Percentiles rank a stretch among this genome's conserved stretches.
phyloP scores from a whole-genome alignment of 2,329 filamentous ascomycete genomes.

The Cladosporium cucumerinum region DNA sequence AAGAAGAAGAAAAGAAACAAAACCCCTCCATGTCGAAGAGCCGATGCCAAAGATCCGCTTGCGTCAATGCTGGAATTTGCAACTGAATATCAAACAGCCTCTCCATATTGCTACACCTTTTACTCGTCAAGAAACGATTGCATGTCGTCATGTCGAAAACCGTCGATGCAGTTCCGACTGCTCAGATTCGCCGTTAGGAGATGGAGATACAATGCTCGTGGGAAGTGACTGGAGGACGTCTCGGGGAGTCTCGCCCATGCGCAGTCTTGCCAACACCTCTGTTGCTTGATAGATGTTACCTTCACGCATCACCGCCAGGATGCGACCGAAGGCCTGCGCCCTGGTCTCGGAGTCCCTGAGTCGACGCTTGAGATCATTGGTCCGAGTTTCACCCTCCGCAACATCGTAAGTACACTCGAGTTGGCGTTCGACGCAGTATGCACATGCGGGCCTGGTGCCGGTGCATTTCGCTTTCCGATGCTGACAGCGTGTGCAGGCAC shows the following conservation, averaged over 20 bases:
- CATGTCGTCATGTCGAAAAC: not conserved
- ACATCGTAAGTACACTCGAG: not conserved
- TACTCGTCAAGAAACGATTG: not conserved
- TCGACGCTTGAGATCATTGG: not conserved
- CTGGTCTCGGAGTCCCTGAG: conserved; percentile 19
- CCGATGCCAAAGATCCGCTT: not conserved
- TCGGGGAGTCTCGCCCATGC: conserved; percentile 22
- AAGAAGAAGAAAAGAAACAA: not conserved
- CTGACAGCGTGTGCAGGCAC: not conserved
- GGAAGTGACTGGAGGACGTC: not conserved
- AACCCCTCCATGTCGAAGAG: not conserved
- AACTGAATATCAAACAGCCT: not conserved
- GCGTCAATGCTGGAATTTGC: not conserved
- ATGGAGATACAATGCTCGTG: not conserved
- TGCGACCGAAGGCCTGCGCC: conserved; percentile 17
- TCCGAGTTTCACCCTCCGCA: not conserved
- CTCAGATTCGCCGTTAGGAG: not conserved
- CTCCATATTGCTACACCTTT: not conserved
- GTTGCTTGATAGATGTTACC: conserved; percentile 24
- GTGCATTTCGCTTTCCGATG: not conserved
- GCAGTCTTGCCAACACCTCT: conserved; percentile 23
- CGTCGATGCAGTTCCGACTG: not conserved
- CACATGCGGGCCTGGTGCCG: not conserved
- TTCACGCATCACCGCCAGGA: conserved; percentile 22
- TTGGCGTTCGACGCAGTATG: not conserved